Conservation (phyloP, 2,329 filamentous ascomycete genomes). For the Lachnellula willkommii region DNA sequence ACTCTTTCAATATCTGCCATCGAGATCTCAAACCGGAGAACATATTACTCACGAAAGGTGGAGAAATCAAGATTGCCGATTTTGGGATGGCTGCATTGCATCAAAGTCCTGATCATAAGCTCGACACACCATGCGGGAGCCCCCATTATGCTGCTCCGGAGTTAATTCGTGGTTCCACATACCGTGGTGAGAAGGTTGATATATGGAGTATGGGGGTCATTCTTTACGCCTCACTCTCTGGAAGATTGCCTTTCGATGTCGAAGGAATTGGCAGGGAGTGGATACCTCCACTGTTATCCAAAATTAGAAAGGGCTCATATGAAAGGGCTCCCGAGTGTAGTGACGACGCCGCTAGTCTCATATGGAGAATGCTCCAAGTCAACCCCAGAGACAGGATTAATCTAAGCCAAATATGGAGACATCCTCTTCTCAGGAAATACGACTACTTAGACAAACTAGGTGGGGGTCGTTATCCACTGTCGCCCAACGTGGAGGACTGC, state of each 20-base stretch:
- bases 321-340: conserved; percentile 59
- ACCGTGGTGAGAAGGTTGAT: conserved; percentile 81
- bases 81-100: conserved; percentile 95
- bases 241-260: conserved; percentile 74
- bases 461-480: conserved; percentile 42
- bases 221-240: conserved; percentile 80
- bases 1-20: conserved; percentile 92
- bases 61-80: conserved; percentile 88
- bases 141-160: conserved; percentile 96
- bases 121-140: conserved; percentile 89
- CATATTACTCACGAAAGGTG: conserved; percentile 72
- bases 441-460: conserved; percentile 60
- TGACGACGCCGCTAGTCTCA: conserved; percentile 68
- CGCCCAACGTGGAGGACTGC: conserved; percentile 55
- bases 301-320: conserved; percentile 56
- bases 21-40: conserved; percentile 97
- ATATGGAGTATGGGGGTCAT: conserved; percentile 94
- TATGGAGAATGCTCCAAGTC: conserved; percentile 71
- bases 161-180: conserved; percentile 69
- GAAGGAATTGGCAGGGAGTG: conserved; percentile 29
- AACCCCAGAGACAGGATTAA: conserved; percentile 75
- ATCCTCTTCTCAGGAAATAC: conserved; percentile 82
- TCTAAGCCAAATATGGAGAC: conserved; percentile 77
- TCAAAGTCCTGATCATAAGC: conserved; percentile 70
- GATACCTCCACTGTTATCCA: conserved; percentile 55